Evolutionary conservation across 2,329 filamentous ascomycete genomes (phyloP).

Genomic region (Apiospora malaysiana): DNA sequence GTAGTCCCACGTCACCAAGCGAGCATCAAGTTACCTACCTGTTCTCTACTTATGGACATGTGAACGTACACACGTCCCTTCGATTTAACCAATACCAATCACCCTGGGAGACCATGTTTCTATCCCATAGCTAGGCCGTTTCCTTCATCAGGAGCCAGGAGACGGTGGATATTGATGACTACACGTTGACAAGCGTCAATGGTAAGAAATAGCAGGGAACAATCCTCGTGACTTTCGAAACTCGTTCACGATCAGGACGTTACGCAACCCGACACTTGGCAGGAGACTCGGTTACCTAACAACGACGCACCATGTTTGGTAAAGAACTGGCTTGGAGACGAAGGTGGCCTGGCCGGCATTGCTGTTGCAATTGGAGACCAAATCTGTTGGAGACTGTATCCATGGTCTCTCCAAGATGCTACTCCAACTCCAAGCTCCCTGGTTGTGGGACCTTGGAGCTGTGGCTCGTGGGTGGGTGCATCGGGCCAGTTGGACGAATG

Average conservation of each 20-base stretch:
- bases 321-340: background rate
- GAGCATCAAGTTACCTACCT: background rate
- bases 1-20: background rate
- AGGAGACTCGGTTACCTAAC: conserved; percentile 13
- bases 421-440: background rate
- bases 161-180: conserved; percentile 7
- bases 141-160: background rate
- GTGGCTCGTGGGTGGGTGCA: background rate
- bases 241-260: background rate
- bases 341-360: background rate
- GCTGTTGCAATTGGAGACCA: conserved; percentile 8
- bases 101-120: background rate
- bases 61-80: background rate
- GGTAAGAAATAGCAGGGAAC: background rate
- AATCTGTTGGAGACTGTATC: background rate
- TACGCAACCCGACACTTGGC: conserved; percentile 10
- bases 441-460: background rate
- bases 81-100: background rate
- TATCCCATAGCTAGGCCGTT: background rate
- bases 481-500: background rate
- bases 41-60: background rate
- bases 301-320: background rate
- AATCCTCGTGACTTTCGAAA: background rate
- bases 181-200: conserved; percentile 15
- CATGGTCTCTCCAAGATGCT: background rate